Evolutionary conservation across 306 rosid species (phyloP).

Genomic region (Coriaria nepalensis): DNA sequence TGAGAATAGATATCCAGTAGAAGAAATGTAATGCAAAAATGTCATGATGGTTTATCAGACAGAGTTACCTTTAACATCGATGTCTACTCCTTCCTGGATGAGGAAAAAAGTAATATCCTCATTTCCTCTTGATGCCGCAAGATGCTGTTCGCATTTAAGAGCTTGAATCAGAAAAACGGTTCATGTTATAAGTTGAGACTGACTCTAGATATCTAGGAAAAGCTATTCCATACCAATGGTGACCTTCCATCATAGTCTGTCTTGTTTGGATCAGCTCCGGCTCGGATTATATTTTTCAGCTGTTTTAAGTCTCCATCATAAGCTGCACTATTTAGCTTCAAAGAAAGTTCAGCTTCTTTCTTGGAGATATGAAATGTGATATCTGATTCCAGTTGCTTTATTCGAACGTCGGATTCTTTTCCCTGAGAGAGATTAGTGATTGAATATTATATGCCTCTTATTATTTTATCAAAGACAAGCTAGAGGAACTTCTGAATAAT

Average conservation of each 20-base stretch:
- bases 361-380: conserved; percentile 80
- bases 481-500: too few relatives aligned
- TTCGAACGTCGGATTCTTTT: conserved; percentile 38
- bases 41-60: background rate
- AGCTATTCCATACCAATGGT: conserved; percentile 53
- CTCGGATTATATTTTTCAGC: conserved; percentile 64
- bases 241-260: conserved; percentile 96
- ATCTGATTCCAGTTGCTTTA: conserved; percentile 81
- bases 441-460: too few relatives aligned
- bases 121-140: conserved; percentile 79
- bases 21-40: background rate
- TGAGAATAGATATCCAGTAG: too few relatives aligned
- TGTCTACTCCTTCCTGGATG: conserved; percentile 51
- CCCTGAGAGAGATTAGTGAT: conserved; percentile 27
- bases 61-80: conserved; percentile 45
- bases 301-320: conserved; percentile 67
- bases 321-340: conserved; percentile 79
- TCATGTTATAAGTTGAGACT: background rate
- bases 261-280: conserved; percentile 90
- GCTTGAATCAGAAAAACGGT: background rate
- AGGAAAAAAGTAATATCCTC: conserved; percentile 64
- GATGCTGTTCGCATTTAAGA: conserved; percentile 38
- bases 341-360: conserved; percentile 90
- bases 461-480: too few relatives aligned
- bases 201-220: background rate